phyloP scores from a whole-genome alignment of 1,284 basidiomycete genomes.

The Malassezia nana region DNA sequence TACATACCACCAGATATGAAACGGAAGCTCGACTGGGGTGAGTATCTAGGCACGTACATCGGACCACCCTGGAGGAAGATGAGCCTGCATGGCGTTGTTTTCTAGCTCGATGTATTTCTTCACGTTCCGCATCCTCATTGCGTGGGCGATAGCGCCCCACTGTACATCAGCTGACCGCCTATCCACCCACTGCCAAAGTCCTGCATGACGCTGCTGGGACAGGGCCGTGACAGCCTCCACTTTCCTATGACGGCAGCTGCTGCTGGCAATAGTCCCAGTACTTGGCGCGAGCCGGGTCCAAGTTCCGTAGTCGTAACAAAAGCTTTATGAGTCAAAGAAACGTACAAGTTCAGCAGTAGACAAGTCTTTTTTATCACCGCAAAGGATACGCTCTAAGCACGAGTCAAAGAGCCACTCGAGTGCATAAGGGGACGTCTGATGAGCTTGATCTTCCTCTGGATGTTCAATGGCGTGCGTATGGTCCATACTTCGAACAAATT shows the following conservation, averaged over 20 bases:
- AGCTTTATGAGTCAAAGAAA: slow-evolving; percentile 1
- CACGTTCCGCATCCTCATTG: slow-evolving; percentile 23
- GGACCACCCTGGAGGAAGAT: slow-evolving; percentile 63
- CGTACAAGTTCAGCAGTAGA: neutral
- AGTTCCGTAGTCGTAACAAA: slow-evolving; percentile 6
- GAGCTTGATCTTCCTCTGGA: slow-evolving; percentile 20
- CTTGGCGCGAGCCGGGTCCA: neutral
- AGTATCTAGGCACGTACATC: slow-evolving; percentile 46
- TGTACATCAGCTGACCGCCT: neutral
- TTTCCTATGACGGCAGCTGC: neutral
- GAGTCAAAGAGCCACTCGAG: slow-evolving; percentile 30
- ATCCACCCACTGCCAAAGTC: slow-evolving; percentile 31
- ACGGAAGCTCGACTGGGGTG: slow-evolving; percentile 58
- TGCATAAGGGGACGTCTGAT: slow-evolving; percentile 20
- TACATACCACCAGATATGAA: slow-evolving; percentile 81
- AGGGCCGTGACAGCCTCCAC: slow-evolving; percentile 8
- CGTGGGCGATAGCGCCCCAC: slow-evolving; percentile 41
- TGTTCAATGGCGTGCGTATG: slow-evolving; percentile 18
- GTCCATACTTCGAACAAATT: slow-evolving; percentile 17
- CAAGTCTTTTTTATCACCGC: neutral
- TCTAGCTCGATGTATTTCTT: slow-evolving; percentile 51
- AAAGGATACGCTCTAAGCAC: neutral
- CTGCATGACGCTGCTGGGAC: slow-evolving; percentile 27
- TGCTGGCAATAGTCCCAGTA: slow-evolving; percentile 13
- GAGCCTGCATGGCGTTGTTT: slow-evolving; percentile 81